A percentile compares a stretch with the other conserved stretches of the same genome.
Conservation (phyloP, 2,329 filamentous ascomycete species). For the Colletotrichum somersetense region DNA sequence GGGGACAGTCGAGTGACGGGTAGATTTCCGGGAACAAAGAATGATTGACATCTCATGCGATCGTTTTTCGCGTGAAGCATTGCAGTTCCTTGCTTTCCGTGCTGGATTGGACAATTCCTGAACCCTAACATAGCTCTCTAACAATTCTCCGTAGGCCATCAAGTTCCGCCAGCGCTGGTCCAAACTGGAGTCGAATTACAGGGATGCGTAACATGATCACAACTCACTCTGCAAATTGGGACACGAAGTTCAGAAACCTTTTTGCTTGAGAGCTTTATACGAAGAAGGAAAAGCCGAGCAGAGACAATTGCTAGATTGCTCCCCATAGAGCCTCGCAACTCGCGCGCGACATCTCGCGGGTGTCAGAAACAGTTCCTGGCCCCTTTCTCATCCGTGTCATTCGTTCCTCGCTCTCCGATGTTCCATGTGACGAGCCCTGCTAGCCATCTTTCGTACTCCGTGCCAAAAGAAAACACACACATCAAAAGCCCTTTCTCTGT, state of each 20-base stretch:
- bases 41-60: conserved; percentile 4
- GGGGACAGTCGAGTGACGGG: conserved; percentile 19
- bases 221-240: not conserved
- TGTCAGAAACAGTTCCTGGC: not conserved
- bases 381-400: not conserved
- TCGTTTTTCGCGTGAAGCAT: not conserved
- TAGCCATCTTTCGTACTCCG: conserved; percentile 3
- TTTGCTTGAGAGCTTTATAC: not conserved
- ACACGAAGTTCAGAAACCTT: not conserved
- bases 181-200: not conserved
- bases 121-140: not conserved
- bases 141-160: not conserved
- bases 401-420: not conserved
- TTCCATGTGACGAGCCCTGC: conserved; percentile 5
- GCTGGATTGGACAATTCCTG: not conserved
- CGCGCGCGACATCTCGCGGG: not conserved
- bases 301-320: not conserved
- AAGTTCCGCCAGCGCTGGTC: too few species aligned
- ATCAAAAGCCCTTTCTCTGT: not conserved
- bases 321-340: not conserved
- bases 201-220: not conserved
- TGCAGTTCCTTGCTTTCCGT: not conserved
- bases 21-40: conserved; percentile 22
- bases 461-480: not conserved
- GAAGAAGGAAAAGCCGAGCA: not conserved